Conservation (phyloP, 345 rosid species). For the Ailanthus altissimus region DNA sequence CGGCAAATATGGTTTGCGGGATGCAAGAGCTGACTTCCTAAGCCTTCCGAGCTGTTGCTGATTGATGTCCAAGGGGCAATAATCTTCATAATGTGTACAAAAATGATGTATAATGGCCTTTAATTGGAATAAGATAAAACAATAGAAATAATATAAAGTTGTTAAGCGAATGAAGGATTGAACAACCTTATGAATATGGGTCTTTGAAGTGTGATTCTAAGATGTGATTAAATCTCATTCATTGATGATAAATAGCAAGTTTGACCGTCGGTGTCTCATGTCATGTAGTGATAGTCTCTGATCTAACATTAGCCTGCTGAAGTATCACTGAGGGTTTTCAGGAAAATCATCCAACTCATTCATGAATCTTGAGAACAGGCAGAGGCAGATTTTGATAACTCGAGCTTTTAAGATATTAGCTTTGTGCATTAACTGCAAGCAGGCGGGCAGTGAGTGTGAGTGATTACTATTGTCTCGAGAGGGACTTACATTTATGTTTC, state of each 20-base stretch:
- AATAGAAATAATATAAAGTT: background rate
- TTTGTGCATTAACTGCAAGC: background rate
- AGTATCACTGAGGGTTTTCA: too few relatives aligned
- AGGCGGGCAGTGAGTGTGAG: background rate
- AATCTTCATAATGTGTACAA: background rate
- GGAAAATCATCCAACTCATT: too few relatives aligned
- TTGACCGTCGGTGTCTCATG: too few relatives aligned
- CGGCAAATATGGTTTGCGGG: constrained; percentile 85
- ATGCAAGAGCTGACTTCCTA: constrained; percentile 57
- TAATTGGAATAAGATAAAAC: background rate
- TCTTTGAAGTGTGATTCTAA: background rate
- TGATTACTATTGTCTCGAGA: background rate
- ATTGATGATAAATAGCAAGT: background rate
- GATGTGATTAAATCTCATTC: background rate
- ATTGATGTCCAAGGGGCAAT: background rate
- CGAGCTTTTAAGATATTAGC: background rate
- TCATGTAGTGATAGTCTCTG: background rate
- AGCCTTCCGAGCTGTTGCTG: constrained; percentile 19
- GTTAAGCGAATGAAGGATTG: too few relatives aligned
- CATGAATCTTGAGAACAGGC: too few relatives aligned
- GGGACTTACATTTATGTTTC: background rate
- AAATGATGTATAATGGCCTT: constrained; percentile 2
- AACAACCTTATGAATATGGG: background rate
- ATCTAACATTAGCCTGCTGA: too few relatives aligned
- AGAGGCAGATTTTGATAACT: background rate